Evolutionary conservation across 441 rosid genomes (phyloP).

Genomic region (Erysimum pusillum): DNA sequence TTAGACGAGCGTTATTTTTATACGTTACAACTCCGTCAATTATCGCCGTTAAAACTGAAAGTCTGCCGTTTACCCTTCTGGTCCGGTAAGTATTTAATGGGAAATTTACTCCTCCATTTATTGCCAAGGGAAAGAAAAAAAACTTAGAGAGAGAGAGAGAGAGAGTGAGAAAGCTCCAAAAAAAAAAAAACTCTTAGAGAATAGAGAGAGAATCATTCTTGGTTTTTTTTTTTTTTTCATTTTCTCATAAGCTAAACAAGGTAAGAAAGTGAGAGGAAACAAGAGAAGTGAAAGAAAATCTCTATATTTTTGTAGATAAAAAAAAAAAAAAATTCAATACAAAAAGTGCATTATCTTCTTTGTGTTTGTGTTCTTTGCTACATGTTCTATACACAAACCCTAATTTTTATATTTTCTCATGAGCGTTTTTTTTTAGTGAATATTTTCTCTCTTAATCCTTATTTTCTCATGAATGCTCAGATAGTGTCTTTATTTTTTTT

Average conservation of each 20-base stretch:
- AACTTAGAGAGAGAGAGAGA: slow-evolving; percentile 20
- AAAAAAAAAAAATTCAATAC: slow-evolving; percentile 11
- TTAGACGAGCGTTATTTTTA: slow-evolving; percentile 43
- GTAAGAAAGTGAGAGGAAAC: slow-evolving; percentile 32
- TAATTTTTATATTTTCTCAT: background rate
- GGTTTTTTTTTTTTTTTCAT: slow-evolving; percentile 4
- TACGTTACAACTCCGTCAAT: slow-evolving; percentile 44
- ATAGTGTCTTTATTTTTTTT: slow-evolving; percentile 34
- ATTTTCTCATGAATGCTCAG: slow-evolving; percentile 43
- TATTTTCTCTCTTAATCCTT: slow-evolving; percentile 8
- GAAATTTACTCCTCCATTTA: slow-evolving; percentile 53
- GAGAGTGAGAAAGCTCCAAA: slow-evolving; percentile 8
- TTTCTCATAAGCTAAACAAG: slow-evolving; percentile 40
- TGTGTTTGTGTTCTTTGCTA: slow-evolving; percentile 15
- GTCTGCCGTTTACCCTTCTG: slow-evolving; percentile 52
- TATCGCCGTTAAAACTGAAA: slow-evolving; percentile 39
- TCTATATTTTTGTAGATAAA: slow-evolving; percentile 8
- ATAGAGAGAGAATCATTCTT: slow-evolving; percentile 26
- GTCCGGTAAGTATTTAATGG: slow-evolving; percentile 53
- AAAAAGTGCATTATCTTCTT: slow-evolving; percentile 32
- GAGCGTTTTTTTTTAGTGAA: background rate
- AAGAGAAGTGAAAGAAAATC: slow-evolving; percentile 29
- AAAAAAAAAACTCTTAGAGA: slow-evolving; percentile 24
- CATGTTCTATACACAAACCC: slow-evolving; percentile 13
- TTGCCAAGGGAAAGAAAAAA: slow-evolving; percentile 45